Base-by-base conservation (phyloP, 1,139 yeast species). In the Yamadazyma friedrichii region DNA sequence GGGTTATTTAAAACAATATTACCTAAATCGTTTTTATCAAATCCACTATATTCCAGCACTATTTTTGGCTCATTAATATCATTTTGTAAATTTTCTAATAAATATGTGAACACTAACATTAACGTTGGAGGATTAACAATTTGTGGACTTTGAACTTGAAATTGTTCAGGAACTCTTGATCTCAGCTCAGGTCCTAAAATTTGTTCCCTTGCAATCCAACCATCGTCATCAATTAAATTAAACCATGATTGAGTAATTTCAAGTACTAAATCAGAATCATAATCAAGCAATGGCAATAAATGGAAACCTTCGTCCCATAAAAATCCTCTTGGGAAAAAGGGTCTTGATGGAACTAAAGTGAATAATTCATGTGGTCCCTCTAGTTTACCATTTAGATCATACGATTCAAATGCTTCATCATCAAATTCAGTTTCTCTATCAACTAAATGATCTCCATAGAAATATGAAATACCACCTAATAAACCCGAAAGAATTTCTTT, bases 221-320 rank as follows among this genome's bases (percentile, higher is more conserved):
- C 99, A 49, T 85, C 84, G 1, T 80, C 84, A 59, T 93, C 98
- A 47, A 89, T 87, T 40, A 88, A 65, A 32, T 76, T 65, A 58
- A 93, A 85, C 99, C 99, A 93, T 36, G 96, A 86, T 54, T 84
- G 76, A 45, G 89, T 60, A 22, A 93, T 82, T 49, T 88, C 96
- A 45, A 91, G 67, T 0, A 83, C 88, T 35, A 93, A 68, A 56
- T 89, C 96, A 9, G 88, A 77, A 60, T 93, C 98, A 59, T 84
- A 91, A 39, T 84, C 83, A 49, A 88, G 62, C 29, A 93, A 68
- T 3, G 96, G 96, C 31, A 91, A 69, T 47, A 93, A 70, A 59
- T 93, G 96, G 63, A 93, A 93, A 0, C 99, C 99, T 64, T 94
- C 98, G 62, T 94, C 99, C 99, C 99, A 93, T 56, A 88, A 88